Evolutionary conservation across 2,329 filamentous ascomycete species (phyloP), one percentile per base, ranked within the genome.

Genomic region (Xylaria arbuscula): DNA sequence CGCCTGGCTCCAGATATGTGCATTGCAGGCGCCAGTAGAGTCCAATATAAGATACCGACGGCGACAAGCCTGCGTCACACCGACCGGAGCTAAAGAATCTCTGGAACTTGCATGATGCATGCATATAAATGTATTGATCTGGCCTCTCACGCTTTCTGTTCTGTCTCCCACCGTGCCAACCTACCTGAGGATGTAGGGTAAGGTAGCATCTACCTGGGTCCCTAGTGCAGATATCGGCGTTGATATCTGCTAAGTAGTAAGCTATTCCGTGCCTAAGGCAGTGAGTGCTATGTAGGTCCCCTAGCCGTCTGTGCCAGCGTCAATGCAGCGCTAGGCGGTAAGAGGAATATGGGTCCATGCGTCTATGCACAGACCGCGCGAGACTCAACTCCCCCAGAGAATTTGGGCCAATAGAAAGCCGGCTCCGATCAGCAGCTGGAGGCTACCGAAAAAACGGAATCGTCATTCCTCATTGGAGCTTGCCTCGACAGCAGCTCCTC

Each of bases 401-500:
- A 42, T 22, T 51, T 58, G 45, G 38, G 59, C 68, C 68, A 70
- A 70, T 70, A 63, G 56, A 45, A 65, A 59, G 50, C 55, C 45
- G 59, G 4, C 11, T 53, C 36, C 17, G 19, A 57, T 34, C 54
- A 47, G 36, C 50, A 62, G 55, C 55, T 60, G 56, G 59, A 64
- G 62, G 62, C 59, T 64, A 54, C 59, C 66, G 62, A 42, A 71
- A 71, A 71, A 71, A 66, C 50, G 67, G 56, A 62, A 66, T 67
- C 67, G 62, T 62, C 54, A 56, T 57, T 58, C 32, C 45, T 22
- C 40, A 63, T 53, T 53, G 36, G 59, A 63, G 58, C 56, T 62
- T 36, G 32, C 45, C 40, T 15, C 9, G 22, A 36, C 24, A 53
- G 61, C 63, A 70, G 70, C 64, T 68, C 64, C 62, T 61, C 50